Evolutionary conservation across 805 yeast genomes (phyloP), one percentile per base, ranked within the genome.

Genomic region (Kluyveromyces dobzhanskii): DNA sequence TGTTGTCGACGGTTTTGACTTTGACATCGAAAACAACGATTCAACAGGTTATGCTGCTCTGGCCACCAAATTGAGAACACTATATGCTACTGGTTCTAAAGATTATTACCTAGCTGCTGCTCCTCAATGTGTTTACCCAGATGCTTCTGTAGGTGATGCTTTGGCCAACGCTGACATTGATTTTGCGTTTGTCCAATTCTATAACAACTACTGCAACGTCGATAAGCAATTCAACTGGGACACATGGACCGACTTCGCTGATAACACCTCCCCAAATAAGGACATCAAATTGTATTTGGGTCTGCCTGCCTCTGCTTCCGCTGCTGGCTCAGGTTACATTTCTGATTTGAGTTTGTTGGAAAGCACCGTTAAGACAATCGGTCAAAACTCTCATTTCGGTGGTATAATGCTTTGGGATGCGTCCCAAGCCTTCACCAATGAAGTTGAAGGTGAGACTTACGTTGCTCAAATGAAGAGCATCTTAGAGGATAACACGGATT

Each of bases 391-490:
- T 14, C 70, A 71, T 50, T 83, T 87, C 55, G 96, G 94, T 38
- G 97, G 97, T 46, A 71, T 88, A 53, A 76, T 81, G 71, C 64
- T 87, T 44, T 88, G 97, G 97, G 95, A 86, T 61, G 95, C 94
- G 11, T 78, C 87, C 30, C 82, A 80, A 52, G 88, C 78, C 31
- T 59, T 67, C 43, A 69, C 74, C 46, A 65, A 69, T 39, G 51
- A 56, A 35, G 65, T 67, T 27, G 65, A 66, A 42, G 80, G 73
- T 27, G 51, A 46, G 18, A 45, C 69, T 11, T 73, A 69, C 44
- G 70, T 69, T 11, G 56, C 53, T 24, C 65, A 61, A 29, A 54
- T 76, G 57, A 73, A 73, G 55, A 43, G 56, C 19, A 53, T 71
- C 31, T 56, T 76, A 46, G 57, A 54, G 11, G 51, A 49, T 27